phyloP scores from a whole-genome alignment of 768 basidiomycete genomes.

The Pisolithus albus region DNA sequence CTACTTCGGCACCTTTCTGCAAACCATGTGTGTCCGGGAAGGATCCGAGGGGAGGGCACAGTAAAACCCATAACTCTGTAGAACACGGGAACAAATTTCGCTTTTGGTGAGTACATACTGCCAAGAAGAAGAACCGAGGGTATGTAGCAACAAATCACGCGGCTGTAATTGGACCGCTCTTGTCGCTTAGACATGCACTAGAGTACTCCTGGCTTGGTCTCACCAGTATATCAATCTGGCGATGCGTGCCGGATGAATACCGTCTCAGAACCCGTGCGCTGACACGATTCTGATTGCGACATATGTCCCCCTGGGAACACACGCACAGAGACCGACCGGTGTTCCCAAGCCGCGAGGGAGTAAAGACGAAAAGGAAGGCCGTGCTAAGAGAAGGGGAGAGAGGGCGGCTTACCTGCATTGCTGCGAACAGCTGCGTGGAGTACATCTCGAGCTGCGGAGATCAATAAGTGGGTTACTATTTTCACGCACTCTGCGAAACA shows the following conservation, averaged over 20 bases:
- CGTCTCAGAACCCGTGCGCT: too few relatives aligned
- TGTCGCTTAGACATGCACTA: too few relatives aligned
- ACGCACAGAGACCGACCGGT: not conserved
- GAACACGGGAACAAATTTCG: not conserved
- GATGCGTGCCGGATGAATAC: too few relatives aligned
- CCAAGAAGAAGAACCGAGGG: not conserved
- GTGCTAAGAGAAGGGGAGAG: too few relatives aligned
- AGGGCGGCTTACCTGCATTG: conserved; percentile 55
- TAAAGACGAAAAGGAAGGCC: not conserved
- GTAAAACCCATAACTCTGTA: conserved; percentile 58
- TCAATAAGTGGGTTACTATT: not conserved
- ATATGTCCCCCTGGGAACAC: not conserved
- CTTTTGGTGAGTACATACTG: not conserved
- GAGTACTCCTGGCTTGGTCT: not conserved
- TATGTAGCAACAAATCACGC: too few relatives aligned
- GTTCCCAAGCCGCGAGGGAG: not conserved
- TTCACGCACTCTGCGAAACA: not conserved
- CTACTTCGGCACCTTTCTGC: conserved; percentile 53
- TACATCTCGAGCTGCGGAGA: conserved; percentile 51
- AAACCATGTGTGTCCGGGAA: conserved; percentile 58
- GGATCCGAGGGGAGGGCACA: conserved; percentile 66
- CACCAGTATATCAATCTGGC: not conserved
- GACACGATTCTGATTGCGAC: too few relatives aligned
- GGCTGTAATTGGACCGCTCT: too few relatives aligned
- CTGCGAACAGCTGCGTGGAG: conserved; percentile 53